These are phyloP conservation scores for Pythium oligandrum DNA, from an alignment of 352 stramenopile genomes.

Conservation along the genomic window DNA sequence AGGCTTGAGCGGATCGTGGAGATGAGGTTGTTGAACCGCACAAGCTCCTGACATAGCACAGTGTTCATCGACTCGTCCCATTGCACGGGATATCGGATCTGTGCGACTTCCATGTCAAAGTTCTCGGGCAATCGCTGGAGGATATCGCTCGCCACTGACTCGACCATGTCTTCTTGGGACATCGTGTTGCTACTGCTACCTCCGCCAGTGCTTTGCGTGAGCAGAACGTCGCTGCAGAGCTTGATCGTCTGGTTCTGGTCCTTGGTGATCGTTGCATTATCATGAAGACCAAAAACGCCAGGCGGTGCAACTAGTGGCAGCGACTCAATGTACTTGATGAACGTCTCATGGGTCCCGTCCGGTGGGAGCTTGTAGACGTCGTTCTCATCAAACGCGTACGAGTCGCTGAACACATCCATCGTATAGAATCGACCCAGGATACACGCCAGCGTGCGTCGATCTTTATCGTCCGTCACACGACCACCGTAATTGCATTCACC, in stretches of 20 bases:
- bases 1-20: conserved; percentile 85
- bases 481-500: conserved; percentile 85
- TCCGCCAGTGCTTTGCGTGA: conserved; percentile 83
- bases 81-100: conserved; percentile 88
- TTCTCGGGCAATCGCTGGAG: conserved; percentile 79
- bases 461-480: conserved; percentile 84
- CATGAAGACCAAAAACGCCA: conserved; percentile 91
- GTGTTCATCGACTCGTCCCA: conserved; percentile 95
- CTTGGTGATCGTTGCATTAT: conserved; percentile 94
- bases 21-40: conserved; percentile 92
- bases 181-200: conserved; percentile 50
- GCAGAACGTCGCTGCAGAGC: conserved; percentile 90
- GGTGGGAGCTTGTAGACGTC: conserved; percentile 68
- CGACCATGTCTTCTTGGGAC: conserved; percentile 89
- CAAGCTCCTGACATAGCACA: conserved; percentile 91
- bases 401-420: conserved; percentile 50
- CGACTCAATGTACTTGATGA: conserved; percentile 79
- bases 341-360: conserved; percentile 71
- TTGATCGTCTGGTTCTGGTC: conserved; percentile 93
- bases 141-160: conserved; percentile 85
- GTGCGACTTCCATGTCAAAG: conserved; percentile 91
- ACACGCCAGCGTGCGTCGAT: conserved; percentile 69
- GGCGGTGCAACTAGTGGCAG: conserved; percentile 86
- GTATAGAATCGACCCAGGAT: conserved; percentile 76
- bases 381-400: conserved; percentile 65